Percentiles rank a stretch among this genome's conserved stretches.
These are phyloP conservation scores for Trichoderma sp. DNA, from an alignment of 2,329 filamentous ascomycete genomes.

Conservation along the genomic window DNA sequence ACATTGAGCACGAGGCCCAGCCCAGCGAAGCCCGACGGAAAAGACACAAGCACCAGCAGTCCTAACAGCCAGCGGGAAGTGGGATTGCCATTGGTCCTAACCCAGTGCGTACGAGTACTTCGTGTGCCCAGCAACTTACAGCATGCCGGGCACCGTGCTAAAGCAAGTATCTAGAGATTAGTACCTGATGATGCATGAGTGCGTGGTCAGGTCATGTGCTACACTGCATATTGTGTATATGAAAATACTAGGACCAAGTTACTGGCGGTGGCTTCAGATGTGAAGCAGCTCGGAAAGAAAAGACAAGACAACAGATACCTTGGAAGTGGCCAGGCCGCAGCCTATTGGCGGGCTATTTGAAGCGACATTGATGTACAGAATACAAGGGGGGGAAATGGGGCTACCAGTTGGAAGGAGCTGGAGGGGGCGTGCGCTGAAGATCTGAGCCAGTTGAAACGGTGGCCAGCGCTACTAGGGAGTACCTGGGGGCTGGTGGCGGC, in stretches of 20 bases:
- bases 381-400: background rate
- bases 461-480: background rate
- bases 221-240: conserved; percentile 12
- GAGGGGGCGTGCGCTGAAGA: conserved; percentile 15
- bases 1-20: background rate
- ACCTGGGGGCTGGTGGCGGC: background rate
- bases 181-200: conserved; percentile 41
- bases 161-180: background rate
- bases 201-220: conserved; percentile 41
- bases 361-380: conserved; percentile 9
- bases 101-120: background rate
- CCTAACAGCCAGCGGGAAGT: background rate
- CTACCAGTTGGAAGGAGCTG: background rate
- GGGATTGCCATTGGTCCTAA: background rate
- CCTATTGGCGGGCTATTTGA: background rate
- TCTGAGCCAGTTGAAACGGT: conserved; percentile 12
- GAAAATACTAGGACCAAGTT: background rate
- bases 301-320: background rate
- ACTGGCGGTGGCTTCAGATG: conserved; percentile 1
- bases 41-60: background rate
- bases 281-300: background rate
- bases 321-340: background rate
- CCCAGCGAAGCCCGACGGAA: conserved; percentile 22
- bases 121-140: background rate
- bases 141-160: background rate